Evolutionary conservation across 1,284 basidiomycete genomes (phyloP).

Genomic region (Chalciporus piperatoides): DNA sequence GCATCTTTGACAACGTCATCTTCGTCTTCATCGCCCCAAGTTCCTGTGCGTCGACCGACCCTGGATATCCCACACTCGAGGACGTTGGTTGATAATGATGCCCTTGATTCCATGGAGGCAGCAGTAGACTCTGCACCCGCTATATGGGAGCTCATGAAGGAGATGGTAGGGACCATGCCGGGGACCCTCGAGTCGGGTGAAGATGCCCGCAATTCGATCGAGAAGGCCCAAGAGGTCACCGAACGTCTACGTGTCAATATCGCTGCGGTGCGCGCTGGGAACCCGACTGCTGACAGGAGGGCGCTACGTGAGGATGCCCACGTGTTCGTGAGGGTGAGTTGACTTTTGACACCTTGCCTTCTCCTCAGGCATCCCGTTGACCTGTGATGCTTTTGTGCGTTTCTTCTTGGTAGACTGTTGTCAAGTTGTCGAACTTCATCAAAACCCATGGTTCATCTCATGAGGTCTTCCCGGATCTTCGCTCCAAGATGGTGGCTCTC

Average conservation of each 20-base stretch:
- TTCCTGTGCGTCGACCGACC: constrained; percentile 34
- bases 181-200: constrained; percentile 40
- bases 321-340: constrained; percentile 64
- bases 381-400: background rate
- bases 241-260: constrained; percentile 53
- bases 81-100: constrained; percentile 63
- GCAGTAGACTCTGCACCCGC: constrained; percentile 68
- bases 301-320: constrained; percentile 67
- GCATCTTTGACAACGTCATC: constrained; percentile 49
- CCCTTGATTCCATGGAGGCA: constrained; percentile 61
- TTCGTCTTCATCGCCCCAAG: constrained; percentile 38
- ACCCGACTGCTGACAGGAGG: constrained; percentile 48
- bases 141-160: constrained; percentile 71
- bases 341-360: background rate
- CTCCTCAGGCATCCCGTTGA: background rate
- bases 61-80: constrained; percentile 49
- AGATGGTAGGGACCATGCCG: constrained; percentile 41
- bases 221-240: constrained; percentile 56
- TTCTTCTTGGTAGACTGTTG: constrained; percentile 49
- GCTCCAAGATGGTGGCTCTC: constrained; percentile 65
- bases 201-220: constrained; percentile 49
- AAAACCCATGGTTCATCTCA: constrained; percentile 55
- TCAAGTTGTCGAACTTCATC: constrained; percentile 62
- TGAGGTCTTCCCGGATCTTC: constrained; percentile 53
- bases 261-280: constrained; percentile 46